Conservation (phyloP, 2,329 filamentous ascomycete species). For the Cordyceps fumosorosea region DNA sequence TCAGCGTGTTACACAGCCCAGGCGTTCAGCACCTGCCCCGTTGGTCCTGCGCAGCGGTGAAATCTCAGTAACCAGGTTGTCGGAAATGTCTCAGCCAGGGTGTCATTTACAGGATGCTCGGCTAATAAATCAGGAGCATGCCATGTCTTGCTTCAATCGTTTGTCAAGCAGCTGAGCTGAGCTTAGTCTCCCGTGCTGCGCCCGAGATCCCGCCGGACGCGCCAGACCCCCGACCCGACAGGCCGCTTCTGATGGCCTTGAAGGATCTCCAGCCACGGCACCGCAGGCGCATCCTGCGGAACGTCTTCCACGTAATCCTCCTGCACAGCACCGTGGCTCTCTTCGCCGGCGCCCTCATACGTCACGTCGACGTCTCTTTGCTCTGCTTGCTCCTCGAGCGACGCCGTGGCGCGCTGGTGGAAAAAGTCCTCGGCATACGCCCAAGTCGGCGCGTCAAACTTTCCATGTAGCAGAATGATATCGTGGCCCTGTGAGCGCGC, state of each 20-base stretch:
- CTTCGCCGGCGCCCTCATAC: conserved; percentile 23
- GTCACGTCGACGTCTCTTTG: conserved; percentile 17
- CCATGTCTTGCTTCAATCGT: background rate
- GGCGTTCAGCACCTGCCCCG: too few relatives aligned
- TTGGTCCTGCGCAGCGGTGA: too few relatives aligned
- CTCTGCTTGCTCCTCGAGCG: background rate
- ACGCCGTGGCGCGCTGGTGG: conserved; percentile 23
- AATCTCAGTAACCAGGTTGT: too few relatives aligned
- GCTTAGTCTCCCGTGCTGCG: conserved; percentile 24
- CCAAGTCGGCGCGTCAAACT: conserved; percentile 63
- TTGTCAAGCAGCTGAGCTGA: background rate
- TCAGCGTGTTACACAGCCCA: too few relatives aligned
- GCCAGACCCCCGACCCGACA: conserved; percentile 55
- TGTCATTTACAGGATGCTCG: too few relatives aligned
- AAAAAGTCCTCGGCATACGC: conserved; percentile 61
- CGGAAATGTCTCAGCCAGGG: too few relatives aligned
- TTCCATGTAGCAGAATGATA: conserved; percentile 60
- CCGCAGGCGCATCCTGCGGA: conserved; percentile 22
- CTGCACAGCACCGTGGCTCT: conserved; percentile 23
- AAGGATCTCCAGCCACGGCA: conserved; percentile 55
- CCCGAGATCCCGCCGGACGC: conserved; percentile 57
- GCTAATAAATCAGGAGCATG: too few relatives aligned
- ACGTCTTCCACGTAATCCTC: conserved; percentile 16
- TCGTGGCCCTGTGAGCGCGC: conserved; percentile 36
- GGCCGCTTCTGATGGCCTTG: conserved; percentile 49